Conservation (phyloP, 2,329 filamentous ascomycete species). For the Colletotrichum australisinense region DNA sequence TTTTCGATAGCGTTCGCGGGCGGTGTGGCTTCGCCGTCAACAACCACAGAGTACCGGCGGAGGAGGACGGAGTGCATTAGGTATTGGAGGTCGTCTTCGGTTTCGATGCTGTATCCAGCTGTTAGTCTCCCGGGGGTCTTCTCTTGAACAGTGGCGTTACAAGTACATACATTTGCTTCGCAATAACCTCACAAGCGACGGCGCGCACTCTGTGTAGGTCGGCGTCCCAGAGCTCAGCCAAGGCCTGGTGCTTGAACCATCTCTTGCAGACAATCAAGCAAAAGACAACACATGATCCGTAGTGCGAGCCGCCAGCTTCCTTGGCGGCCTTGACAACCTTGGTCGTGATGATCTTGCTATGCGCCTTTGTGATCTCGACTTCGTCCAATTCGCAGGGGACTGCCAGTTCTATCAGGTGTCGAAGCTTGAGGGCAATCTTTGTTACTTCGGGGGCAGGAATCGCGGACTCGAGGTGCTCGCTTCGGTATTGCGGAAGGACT, state of each 20-base stretch:
- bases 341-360: slow-evolving; percentile 86
- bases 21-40: slow-evolving; percentile 76
- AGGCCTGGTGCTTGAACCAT: slow-evolving; percentile 84
- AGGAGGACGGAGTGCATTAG: slow-evolving; percentile 85
- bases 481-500: slow-evolving; percentile 75
- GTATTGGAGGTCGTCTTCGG: slow-evolving; percentile 81
- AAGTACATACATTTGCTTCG: slow-evolving; percentile 70
- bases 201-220: slow-evolving; percentile 84
- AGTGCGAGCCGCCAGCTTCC: slow-evolving; percentile 81
- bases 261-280: slow-evolving; percentile 78
- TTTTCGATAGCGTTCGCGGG: slow-evolving; percentile 93
- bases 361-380: slow-evolving; percentile 77
- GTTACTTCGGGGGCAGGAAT: slow-evolving; percentile 85
- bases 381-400: slow-evolving; percentile 92
- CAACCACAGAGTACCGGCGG: slow-evolving; percentile 86
- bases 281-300: slow-evolving; percentile 85
- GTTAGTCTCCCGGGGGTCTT: background rate
- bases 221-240: slow-evolving; percentile 90
- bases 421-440: slow-evolving; percentile 88
- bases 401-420: slow-evolving; percentile 89
- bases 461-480: slow-evolving; percentile 70
- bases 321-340: slow-evolving; percentile 84
- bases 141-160: background rate
- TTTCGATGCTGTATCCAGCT: slow-evolving; percentile 74
- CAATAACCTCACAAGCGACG: slow-evolving; percentile 88